Evolutionary conservation across 2,329 filamentous ascomycete species (phyloP).

Genomic region (Aspergillus oerlinghausenensis): DNA sequence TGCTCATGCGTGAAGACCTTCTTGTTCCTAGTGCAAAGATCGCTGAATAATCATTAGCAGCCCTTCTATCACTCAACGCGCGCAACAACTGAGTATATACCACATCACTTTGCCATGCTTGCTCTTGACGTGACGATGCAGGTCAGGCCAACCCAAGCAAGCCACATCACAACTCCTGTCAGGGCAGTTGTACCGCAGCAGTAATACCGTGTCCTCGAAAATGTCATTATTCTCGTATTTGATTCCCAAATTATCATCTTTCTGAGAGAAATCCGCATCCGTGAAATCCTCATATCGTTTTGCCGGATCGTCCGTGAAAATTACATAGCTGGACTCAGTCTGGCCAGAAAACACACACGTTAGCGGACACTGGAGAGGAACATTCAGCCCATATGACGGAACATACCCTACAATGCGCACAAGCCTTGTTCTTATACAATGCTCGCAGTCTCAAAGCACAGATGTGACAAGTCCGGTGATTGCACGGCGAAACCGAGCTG

Average conservation of each 20-base stretch:
- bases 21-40: conserved; percentile 88
- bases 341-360: conserved; percentile 14
- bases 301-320: conserved; percentile 80
- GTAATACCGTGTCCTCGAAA: conserved; percentile 79
- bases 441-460: conserved; percentile 87
- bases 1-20: conserved; percentile 99
- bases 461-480: conserved; percentile 95
- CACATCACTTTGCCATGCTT: conserved; percentile 84
- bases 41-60: conserved; percentile 42
- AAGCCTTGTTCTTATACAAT: conserved; percentile 92
- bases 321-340: conserved; percentile 60
- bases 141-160: conserved; percentile 72
- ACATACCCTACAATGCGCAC: conserved; percentile 85
- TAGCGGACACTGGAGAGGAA: conserved; percentile 1
- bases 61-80: neutral
- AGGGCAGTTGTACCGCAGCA: conserved; percentile 93
- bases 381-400: neutral
- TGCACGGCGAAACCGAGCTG: conserved; percentile 85
- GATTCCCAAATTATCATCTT: conserved; percentile 83
- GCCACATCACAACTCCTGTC: conserved; percentile 79
- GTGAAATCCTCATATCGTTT: conserved; percentile 85
- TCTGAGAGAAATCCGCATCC: conserved; percentile 66
- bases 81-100: conserved; percentile 35
- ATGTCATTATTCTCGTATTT: conserved; percentile 86
- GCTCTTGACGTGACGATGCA: conserved; percentile 75